These are phyloP conservation scores for Talinum fruticosum DNA, from an alignment of 148 eudicot species.

Conservation along the genomic window DNA sequence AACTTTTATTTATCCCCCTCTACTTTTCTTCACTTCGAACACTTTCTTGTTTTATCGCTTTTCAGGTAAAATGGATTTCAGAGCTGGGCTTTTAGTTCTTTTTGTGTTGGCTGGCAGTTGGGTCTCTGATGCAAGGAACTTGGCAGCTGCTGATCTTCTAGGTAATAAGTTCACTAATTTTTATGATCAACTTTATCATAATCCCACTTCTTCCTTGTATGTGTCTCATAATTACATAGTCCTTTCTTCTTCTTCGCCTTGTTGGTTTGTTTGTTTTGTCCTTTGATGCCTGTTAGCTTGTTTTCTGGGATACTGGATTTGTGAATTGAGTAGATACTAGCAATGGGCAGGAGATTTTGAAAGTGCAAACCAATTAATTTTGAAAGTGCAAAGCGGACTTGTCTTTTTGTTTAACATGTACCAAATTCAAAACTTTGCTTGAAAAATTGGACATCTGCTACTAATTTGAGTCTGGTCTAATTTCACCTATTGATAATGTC, in stretches of 20 bases:
- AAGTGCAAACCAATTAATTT: too few relatives aligned
- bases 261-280: too few relatives aligned
- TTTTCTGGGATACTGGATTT: too few relatives aligned
- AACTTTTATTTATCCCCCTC: not conserved
- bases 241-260: too few relatives aligned
- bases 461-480: not conserved
- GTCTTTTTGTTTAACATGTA: not conserved
- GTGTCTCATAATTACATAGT: not conserved
- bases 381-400: too few relatives aligned
- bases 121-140: conserved; percentile 30
- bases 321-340: too few relatives aligned
- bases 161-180: conserved; percentile 16
- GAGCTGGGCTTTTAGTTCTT: conserved; percentile 32
- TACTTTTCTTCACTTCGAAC: too few relatives aligned
- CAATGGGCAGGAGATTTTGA: too few relatives aligned
- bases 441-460: not conserved
- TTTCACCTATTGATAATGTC: not conserved
- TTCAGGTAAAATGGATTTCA: conserved; percentile 41
- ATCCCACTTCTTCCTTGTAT: not conserved
- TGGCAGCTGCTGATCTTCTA: conserved; percentile 15
- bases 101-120: conserved; percentile 25
- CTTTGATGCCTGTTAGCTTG: too few relatives aligned
- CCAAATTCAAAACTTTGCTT: not conserved
- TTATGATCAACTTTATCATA: not conserved
- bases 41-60: not conserved